phyloP scores from a whole-genome alignment of 2,329 filamentous ascomycete species.

The Paecilomyces sp. region DNA sequence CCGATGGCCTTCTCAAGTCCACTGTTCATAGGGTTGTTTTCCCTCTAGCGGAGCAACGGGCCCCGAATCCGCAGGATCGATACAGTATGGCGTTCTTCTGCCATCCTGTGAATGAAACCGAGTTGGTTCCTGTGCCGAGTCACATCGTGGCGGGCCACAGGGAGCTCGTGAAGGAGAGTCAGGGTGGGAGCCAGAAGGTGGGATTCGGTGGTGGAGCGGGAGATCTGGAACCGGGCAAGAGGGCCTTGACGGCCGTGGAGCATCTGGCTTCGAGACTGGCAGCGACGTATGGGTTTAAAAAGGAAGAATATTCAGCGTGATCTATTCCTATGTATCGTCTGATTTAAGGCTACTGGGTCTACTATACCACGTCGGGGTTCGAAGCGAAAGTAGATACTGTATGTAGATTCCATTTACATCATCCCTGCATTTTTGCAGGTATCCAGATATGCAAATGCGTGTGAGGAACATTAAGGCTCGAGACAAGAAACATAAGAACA shows the following conservation, averaged over 20 bases:
- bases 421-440: background rate
- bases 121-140: constrained; percentile 51
- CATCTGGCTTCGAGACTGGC: constrained; percentile 52
- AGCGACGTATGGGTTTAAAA: constrained; percentile 49
- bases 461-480: background rate
- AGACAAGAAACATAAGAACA: background rate
- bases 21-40: constrained; percentile 89
- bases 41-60: constrained; percentile 33
- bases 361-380: background rate
- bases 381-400: background rate
- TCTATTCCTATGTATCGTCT: background rate
- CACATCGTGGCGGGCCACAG: constrained; percentile 37
- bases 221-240: constrained; percentile 19
- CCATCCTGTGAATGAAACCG: constrained; percentile 51
- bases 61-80: constrained; percentile 39
- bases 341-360: background rate
- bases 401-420: background rate
- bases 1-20: constrained; percentile 74
- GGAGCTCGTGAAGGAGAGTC: constrained; percentile 6
- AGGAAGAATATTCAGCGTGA: constrained; percentile 7
- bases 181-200: constrained; percentile 25
- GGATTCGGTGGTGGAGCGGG: constrained; percentile 36
- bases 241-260: constrained; percentile 49
- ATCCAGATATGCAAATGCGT: background rate
- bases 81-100: constrained; percentile 59